These are phyloP conservation scores for Spathaspora boniae DNA, from an alignment of 805 yeast genomes.

Conservation along the genomic window DNA sequence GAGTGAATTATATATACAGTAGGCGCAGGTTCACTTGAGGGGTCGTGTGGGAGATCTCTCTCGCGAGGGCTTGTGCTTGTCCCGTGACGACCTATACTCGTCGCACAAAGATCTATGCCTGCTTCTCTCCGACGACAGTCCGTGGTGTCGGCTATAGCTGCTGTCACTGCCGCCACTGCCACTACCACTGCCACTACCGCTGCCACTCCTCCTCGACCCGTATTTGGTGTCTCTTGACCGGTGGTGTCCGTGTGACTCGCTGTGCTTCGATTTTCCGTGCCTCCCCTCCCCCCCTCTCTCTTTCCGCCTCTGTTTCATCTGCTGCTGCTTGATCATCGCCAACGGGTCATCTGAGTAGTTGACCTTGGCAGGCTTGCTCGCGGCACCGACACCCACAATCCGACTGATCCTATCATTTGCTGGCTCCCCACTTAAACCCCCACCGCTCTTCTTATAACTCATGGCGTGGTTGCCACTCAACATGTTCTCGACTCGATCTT, in stretches of 20 bases:
- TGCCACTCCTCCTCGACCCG: too few relatives aligned
- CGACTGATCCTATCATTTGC: constrained; percentile 22
- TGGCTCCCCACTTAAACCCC: too few relatives aligned
- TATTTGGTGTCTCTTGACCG: too few relatives aligned
- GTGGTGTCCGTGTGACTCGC: too few relatives aligned
- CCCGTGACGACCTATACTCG: constrained; percentile 8
- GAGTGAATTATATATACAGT: neutral
- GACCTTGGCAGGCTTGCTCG: constrained; percentile 2
- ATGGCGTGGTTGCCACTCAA: constrained; percentile 51
- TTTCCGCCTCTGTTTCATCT: constrained; percentile 9
- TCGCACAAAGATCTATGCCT: too few relatives aligned
- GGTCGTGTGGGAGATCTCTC: constrained; percentile 1
- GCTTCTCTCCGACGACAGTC: too few relatives aligned
- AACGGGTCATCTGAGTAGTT: constrained; percentile 47
- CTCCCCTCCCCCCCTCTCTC: constrained; percentile 3
- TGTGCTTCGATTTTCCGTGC: neutral
- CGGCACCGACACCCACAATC: constrained; percentile 18
- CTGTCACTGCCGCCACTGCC: too few relatives aligned
- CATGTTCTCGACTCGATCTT: constrained; percentile 45
- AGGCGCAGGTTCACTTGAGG: neutral
- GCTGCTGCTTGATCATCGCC: constrained; percentile 28
- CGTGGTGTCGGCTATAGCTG: too few relatives aligned
- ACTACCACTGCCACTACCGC: too few relatives aligned
- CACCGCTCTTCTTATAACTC: constrained; percentile 20
- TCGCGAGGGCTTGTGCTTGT: constrained; percentile 1